Conservation (phyloP, 257 asterid species). For the Primulina tabacum region DNA sequence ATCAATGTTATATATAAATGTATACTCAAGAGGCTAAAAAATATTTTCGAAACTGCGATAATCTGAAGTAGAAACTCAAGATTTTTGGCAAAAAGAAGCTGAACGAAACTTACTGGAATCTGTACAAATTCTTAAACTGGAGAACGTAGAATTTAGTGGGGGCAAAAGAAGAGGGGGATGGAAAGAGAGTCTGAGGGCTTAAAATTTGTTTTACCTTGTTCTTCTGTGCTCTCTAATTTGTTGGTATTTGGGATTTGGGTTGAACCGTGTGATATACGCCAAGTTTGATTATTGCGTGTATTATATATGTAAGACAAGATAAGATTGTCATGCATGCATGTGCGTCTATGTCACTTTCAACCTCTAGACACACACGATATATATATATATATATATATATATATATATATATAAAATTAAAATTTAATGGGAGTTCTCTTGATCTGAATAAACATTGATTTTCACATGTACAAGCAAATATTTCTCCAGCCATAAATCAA, state of each 20-base stretch:
- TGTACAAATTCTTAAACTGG: slow-evolving; percentile 30
- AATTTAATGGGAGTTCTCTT: neutral
- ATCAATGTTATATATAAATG: neutral
- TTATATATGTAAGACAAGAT: slow-evolving; percentile 21
- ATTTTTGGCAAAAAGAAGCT: slow-evolving; percentile 25
- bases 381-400: neutral
- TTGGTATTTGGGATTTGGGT: slow-evolving; percentile 36
- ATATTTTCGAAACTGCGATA: slow-evolving; percentile 15
- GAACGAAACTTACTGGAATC: slow-evolving; percentile 25
- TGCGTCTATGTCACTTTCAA: neutral
- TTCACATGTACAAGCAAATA: no score
- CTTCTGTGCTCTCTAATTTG: slow-evolving; percentile 26
- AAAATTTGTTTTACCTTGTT: slow-evolving; percentile 28
- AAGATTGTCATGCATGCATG: slow-evolving; percentile 19
- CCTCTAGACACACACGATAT: no score
- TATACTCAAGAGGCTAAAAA: slow-evolving; percentile 1
- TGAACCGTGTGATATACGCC: neutral
- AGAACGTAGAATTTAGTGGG: slow-evolving; percentile 18
- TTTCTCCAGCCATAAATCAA: no score
- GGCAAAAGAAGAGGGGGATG: neutral
- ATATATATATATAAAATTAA: neutral
- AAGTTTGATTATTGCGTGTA: neutral
- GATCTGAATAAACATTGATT: no score
- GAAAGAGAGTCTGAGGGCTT: slow-evolving; percentile 15
- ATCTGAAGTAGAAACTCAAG: slow-evolving; percentile 24